Conservation (phyloP, 1,284 basidiomycete species). For the Leccinum idahoense region DNA sequence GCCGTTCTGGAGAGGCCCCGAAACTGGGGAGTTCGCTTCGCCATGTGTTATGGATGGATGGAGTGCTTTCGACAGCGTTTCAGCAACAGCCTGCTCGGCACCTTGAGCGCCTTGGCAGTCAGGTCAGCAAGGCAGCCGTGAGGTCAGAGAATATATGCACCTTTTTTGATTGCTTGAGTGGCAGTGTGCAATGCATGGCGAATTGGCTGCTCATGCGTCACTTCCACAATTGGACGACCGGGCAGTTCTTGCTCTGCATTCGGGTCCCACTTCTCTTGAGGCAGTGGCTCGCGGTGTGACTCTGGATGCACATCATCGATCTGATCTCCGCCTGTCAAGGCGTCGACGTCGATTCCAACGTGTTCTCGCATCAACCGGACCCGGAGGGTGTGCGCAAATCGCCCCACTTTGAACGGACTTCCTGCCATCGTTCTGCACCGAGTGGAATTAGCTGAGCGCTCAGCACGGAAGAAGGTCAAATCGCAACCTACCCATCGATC, state of each 20-base stretch:
- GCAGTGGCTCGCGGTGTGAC: constrained; percentile 41
- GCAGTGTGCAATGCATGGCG: constrained; percentile 36
- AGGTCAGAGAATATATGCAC: constrained; percentile 30
- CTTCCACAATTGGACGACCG: constrained; percentile 38
- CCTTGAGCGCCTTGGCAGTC: constrained; percentile 38
- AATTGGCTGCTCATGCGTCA: constrained; percentile 33
- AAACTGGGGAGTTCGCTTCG: constrained; percentile 1
- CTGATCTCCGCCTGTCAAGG: constrained; percentile 70
- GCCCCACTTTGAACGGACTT: constrained; percentile 90
- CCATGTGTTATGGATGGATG: constrained; percentile 27
- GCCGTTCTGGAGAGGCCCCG: constrained; percentile 40
- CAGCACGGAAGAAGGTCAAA: neutral
- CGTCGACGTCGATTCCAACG: constrained; percentile 91
- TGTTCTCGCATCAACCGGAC: constrained; percentile 97
- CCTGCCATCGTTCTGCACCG: constrained; percentile 83
- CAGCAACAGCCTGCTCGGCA: constrained; percentile 35
- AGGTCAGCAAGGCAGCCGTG: constrained; percentile 1
- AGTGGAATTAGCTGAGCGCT: constrained; percentile 1
- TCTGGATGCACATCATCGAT: constrained; percentile 44
- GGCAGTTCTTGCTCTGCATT: constrained; percentile 65
- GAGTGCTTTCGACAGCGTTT: constrained; percentile 33
- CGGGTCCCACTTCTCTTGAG: constrained; percentile 74
- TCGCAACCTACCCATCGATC: constrained; percentile 70
- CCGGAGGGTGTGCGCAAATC: constrained; percentile 93
- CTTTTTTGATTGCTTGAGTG: constrained; percentile 43